These are phyloP conservation scores for Candida xiaguanensis DNA, from an alignment of 805 yeast genomes.

Conservation along the genomic window DNA sequence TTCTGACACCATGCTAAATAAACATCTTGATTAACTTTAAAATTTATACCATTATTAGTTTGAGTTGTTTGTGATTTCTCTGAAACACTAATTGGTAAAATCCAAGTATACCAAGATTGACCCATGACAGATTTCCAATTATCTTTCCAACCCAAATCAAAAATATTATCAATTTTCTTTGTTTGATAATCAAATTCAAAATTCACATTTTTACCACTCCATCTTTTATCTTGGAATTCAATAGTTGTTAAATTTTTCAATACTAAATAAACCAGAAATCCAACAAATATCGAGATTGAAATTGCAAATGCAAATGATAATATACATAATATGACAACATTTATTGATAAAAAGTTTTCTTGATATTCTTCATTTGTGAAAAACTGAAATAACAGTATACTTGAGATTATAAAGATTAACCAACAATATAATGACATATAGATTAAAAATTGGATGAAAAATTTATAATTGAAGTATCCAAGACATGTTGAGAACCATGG, in stretches of 20 bases:
- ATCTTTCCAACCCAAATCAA: conserved; percentile 59
- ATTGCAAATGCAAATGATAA: conserved; percentile 54
- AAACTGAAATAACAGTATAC: conserved; percentile 45
- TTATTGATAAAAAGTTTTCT: conserved; percentile 48
- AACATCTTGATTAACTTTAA: conserved; percentile 41
- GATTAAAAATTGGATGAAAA: conserved; percentile 68
- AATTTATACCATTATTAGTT: conserved; percentile 48
- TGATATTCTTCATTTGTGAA: conserved; percentile 38
- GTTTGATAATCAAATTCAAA: conserved; percentile 39
- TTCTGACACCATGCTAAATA: conserved; percentile 39
- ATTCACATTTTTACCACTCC: conserved; percentile 36
- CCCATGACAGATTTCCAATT: conserved; percentile 84
- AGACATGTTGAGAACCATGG: conserved; percentile 94
- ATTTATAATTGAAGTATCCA: conserved; percentile 78
- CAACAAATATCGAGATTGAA: conserved; percentile 44
- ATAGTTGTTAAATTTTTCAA: conserved; percentile 72
- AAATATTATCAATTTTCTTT: conserved; percentile 58
- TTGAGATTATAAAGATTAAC: conserved; percentile 38
- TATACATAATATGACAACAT: conserved; percentile 57
- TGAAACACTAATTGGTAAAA: conserved; percentile 50
- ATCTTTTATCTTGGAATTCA: conserved; percentile 60
- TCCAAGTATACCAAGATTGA: conserved; percentile 57
- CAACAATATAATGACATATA: conserved; percentile 49
- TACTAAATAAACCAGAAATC: conserved; percentile 57
- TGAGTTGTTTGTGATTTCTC: conserved; percentile 6